Evolutionary conservation across 2,329 filamentous ascomycete genomes (phyloP).

Genomic region (Penicillium verrucosum): DNA sequence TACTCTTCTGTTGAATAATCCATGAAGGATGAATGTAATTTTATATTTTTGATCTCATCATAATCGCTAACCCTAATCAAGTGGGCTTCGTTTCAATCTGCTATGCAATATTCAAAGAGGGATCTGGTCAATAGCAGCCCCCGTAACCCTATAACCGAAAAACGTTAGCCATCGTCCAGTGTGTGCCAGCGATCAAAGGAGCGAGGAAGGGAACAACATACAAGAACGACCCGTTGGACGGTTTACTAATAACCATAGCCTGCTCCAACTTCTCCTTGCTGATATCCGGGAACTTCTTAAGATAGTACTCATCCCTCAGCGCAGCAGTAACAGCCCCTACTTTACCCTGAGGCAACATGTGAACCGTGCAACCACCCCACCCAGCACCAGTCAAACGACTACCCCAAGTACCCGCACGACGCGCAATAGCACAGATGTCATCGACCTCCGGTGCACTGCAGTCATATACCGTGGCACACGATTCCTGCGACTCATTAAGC

Average conservation of each 20-base stretch:
- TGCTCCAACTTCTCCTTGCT: slow-evolving; percentile 69
- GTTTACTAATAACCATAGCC: slow-evolving; percentile 85
- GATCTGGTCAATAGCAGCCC: slow-evolving; percentile 37
- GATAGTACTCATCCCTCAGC: slow-evolving; percentile 79
- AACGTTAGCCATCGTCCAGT: slow-evolving; percentile 12
- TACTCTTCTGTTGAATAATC: not conserved
- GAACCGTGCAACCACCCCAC: slow-evolving; percentile 95
- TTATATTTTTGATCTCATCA: not conserved
- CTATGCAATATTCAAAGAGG: slow-evolving; percentile 24
- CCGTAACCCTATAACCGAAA: slow-evolving; percentile 31
- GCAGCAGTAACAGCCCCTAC: slow-evolving; percentile 74
- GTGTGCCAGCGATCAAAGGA: not conserved
- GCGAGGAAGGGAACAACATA: slow-evolving; percentile 24
- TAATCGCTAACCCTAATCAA: not conserved
- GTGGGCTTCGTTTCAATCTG: not conserved
- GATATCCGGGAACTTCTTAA: slow-evolving; percentile 64
- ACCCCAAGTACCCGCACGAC: slow-evolving; percentile 74
- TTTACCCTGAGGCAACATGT: slow-evolving; percentile 81
- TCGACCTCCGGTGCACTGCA: slow-evolving; percentile 94
- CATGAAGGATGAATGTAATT: not conserved
- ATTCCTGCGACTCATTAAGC: slow-evolving; percentile 85
- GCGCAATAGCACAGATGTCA: slow-evolving; percentile 75
- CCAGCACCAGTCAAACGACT: slow-evolving; percentile 87
- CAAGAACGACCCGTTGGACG: slow-evolving; percentile 50
- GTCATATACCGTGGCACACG: slow-evolving; percentile 82